phyloP scores from a whole-genome alignment of 1,139 yeast genomes.

The Pichia sp. region DNA sequence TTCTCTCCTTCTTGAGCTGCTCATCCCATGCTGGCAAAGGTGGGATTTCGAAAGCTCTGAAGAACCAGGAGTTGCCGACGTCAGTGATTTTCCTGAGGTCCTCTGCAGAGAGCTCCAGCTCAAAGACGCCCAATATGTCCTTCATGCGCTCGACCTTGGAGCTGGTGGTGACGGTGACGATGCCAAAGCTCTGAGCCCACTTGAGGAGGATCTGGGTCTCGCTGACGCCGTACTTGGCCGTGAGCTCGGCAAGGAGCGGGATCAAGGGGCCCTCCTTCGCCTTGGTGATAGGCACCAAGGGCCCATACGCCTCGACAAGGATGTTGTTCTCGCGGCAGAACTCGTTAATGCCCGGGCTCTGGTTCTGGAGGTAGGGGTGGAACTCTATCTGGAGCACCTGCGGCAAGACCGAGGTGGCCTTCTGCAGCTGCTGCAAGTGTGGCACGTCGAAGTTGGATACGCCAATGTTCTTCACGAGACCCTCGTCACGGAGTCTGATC shows the following conservation, averaged over 20 bases:
- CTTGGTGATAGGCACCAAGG: slow-evolving; percentile 47
- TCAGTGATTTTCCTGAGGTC: slow-evolving; percentile 44
- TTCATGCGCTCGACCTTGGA: slow-evolving; percentile 54
- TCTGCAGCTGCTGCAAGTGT: slow-evolving; percentile 45
- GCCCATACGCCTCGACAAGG: slow-evolving; percentile 62
- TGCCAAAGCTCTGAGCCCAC: slow-evolving; percentile 60
- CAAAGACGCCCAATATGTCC: slow-evolving; percentile 50
- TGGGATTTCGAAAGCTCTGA: slow-evolving; percentile 25
- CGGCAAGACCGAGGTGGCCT: slow-evolving; percentile 47
- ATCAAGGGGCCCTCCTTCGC: slow-evolving; percentile 35
- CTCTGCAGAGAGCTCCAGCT: slow-evolving; percentile 45
- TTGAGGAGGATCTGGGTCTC: slow-evolving; percentile 61
- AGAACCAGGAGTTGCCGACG: slow-evolving; percentile 33
- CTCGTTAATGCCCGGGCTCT: slow-evolving; percentile 58
- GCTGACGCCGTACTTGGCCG: slow-evolving; percentile 51
- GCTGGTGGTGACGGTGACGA: slow-evolving; percentile 70
- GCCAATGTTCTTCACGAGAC: slow-evolving; percentile 56
- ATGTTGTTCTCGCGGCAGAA: slow-evolving; percentile 49
- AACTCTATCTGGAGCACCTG: slow-evolving; percentile 68
- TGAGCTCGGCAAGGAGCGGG: slow-evolving; percentile 40
- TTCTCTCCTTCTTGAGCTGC: slow-evolving; percentile 19
- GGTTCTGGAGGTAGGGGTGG: slow-evolving; percentile 65
- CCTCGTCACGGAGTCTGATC: slow-evolving; percentile 43
- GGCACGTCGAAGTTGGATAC: slow-evolving; percentile 55
- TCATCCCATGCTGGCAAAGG: slow-evolving; percentile 23